Evolutionary conservation across 2,329 filamentous ascomycete species (phyloP).

Genomic region (Ophiostoma sp.): DNA sequence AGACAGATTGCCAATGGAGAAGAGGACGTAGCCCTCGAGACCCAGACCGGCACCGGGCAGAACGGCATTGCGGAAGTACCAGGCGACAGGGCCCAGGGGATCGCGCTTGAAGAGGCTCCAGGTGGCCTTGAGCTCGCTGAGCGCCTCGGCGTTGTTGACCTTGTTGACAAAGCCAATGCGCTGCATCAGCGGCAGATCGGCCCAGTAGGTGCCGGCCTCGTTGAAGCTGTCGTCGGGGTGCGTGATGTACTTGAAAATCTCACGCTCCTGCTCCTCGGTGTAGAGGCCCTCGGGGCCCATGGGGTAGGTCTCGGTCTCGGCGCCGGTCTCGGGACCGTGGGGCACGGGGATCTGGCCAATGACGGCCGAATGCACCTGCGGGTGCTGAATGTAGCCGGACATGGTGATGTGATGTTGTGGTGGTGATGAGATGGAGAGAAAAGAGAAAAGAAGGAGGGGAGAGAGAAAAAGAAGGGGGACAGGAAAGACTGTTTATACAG

Average conservation of each 20-base stretch:
- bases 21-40: conserved; percentile 92
- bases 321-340: conserved; percentile 52
- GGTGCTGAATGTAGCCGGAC: conserved; percentile 43
- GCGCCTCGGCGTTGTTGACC: conserved; percentile 70
- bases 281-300: conserved; percentile 39
- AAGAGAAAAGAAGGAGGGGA: not conserved
- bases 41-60: conserved; percentile 89
- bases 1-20: conserved; percentile 92
- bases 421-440: not conserved
- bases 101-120: conserved; percentile 83
- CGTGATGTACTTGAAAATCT: conserved; percentile 75
- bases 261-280: conserved; percentile 52
- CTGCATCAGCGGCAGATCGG: conserved; percentile 72
- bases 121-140: conserved; percentile 64
- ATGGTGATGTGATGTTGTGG: conserved; percentile 34
- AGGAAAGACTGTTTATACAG: not conserved
- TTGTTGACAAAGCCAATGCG: conserved; percentile 73
- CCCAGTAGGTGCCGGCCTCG: conserved; percentile 84
- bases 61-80: conserved; percentile 88
- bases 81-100: conserved; percentile 77
- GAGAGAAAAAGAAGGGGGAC: not conserved
- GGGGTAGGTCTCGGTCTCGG: conserved; percentile 51
- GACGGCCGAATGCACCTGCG: conserved; percentile 44
- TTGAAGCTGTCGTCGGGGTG: conserved; percentile 89
- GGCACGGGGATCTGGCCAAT: conserved; percentile 58